These are phyloP conservation scores for Yamadazyma diddensiae DNA, from an alignment of 1,139 yeast species.

Conservation along the genomic window DNA sequence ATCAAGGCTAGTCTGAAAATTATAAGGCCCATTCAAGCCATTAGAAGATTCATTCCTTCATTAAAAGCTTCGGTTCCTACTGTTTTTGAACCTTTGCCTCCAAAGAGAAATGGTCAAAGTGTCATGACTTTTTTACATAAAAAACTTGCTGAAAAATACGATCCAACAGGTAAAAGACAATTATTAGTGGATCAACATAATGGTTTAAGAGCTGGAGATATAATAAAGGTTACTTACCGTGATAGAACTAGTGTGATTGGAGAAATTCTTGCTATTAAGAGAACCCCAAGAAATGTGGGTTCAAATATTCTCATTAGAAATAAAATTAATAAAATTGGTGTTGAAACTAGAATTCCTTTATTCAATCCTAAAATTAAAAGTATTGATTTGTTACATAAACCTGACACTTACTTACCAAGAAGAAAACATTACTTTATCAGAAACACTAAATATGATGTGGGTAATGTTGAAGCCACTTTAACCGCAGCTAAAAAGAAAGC, in stretches of 20 bases:
- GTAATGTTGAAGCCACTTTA: slow-evolving; percentile 57
- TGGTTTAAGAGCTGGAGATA: slow-evolving; percentile 77
- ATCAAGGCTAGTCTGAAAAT: slow-evolving; percentile 5
- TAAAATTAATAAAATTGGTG: slow-evolving; percentile 73
- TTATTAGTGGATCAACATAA: slow-evolving; percentile 50
- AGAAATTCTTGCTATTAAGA: slow-evolving; percentile 70
- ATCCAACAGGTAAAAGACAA: slow-evolving; percentile 71
- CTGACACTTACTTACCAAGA: slow-evolving; percentile 66
- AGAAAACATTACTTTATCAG: slow-evolving; percentile 87
- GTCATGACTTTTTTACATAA: slow-evolving; percentile 48
- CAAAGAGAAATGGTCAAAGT: slow-evolving; percentile 48
- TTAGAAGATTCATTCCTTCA: slow-evolving; percentile 4
- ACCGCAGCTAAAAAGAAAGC: slow-evolving; percentile 19
- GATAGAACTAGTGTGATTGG: slow-evolving; percentile 74
- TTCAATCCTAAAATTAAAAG: slow-evolving; percentile 74
- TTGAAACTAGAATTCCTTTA: slow-evolving; percentile 74
- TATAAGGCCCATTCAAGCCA: slow-evolving; percentile 3
- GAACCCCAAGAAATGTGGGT: slow-evolving; percentile 57
- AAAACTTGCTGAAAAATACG: slow-evolving; percentile 55
- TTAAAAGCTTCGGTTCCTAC: slow-evolving; percentile 21
- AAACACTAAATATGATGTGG: slow-evolving; percentile 78
- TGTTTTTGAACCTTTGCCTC: slow-evolving; percentile 54
- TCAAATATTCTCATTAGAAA: slow-evolving; percentile 76
- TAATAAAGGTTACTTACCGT: slow-evolving; percentile 70
- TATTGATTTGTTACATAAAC: slow-evolving; percentile 72